phyloP scores from a whole-genome alignment of 345 rosid species.

The Psidium guajava region DNA sequence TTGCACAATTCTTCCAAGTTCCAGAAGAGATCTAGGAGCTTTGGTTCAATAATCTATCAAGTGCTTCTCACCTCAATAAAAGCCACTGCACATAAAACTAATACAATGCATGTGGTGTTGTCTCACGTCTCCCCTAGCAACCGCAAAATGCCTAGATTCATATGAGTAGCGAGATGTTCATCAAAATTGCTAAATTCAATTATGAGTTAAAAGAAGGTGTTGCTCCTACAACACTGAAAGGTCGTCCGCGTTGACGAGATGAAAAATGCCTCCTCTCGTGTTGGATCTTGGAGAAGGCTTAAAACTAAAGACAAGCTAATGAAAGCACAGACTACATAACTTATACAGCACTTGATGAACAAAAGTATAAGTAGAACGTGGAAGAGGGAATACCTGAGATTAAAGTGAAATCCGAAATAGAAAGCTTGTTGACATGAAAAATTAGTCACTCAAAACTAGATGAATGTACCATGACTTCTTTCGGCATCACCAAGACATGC shows the following conservation, averaged over 20 bases:
- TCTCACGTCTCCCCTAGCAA: not conserved
- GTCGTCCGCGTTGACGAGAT: not conserved
- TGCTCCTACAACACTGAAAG: not conserved
- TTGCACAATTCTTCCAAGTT: not conserved
- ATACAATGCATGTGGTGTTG: not conserved
- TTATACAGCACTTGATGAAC: not conserved
- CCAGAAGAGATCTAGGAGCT: not conserved
- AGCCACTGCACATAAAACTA: not conserved
- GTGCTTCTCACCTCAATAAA: not conserved
- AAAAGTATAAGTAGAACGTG: not conserved
- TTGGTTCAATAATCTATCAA: not conserved
- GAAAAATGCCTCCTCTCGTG: not conserved
- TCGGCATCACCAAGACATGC: not conserved
- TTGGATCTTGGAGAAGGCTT: not conserved
- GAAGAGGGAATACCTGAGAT: not conserved
- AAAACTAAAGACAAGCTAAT: not conserved
- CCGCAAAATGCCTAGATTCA: not conserved
- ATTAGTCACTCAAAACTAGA: not conserved
- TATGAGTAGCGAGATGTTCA: not conserved
- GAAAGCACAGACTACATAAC: not conserved
- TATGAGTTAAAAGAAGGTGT: not conserved
- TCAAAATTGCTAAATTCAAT: not conserved
- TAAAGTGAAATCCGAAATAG: not conserved
- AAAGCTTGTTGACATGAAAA: not conserved
- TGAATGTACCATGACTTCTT: not conserved